These are phyloP conservation scores for Paramecium sonneborni DNA, from an alignment of 73 alveolate species.

Conservation along the genomic window DNA sequence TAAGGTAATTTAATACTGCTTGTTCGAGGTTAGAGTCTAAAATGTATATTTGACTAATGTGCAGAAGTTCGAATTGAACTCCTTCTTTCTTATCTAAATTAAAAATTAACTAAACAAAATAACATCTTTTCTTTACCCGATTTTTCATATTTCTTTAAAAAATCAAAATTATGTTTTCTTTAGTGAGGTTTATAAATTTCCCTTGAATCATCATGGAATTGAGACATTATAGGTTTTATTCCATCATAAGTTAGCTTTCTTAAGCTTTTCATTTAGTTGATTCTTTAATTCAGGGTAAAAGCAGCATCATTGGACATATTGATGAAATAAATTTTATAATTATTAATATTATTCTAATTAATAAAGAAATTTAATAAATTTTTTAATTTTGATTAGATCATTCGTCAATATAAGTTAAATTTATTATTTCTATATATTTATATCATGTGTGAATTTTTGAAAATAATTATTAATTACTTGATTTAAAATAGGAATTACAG, in stretches of 20 bases:
- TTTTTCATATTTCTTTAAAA: conserved; percentile 28
- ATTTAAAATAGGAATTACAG: too few species aligned
- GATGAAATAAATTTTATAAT: not conserved
- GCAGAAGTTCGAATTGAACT: not conserved
- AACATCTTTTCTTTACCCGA: not conserved
- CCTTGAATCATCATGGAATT: conserved; percentile 1
- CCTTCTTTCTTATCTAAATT: conserved; percentile 34
- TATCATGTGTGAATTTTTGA: too few species aligned
- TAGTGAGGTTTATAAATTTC: not conserved
- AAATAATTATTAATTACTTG: too few species aligned
- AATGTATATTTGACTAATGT: not conserved
- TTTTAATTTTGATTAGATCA: too few species aligned
- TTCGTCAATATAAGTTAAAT: too few species aligned
- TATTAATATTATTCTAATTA: not conserved
- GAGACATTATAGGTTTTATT: not conserved
- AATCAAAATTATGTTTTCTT: conserved; percentile 27
- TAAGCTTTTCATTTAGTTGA: not conserved
- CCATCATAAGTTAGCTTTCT: conserved; percentile 2
- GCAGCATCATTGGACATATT: not conserved
- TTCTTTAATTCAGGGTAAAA: not conserved
- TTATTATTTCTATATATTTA: too few species aligned
- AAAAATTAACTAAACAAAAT: not conserved
- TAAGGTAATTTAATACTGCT: not conserved
- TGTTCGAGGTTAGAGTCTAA: not conserved
- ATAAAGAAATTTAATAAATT: too few species aligned